These are phyloP conservation scores for Ustilago tritici DNA, from an alignment of 1,284 basidiomycete species.

Conservation along the genomic window DNA sequence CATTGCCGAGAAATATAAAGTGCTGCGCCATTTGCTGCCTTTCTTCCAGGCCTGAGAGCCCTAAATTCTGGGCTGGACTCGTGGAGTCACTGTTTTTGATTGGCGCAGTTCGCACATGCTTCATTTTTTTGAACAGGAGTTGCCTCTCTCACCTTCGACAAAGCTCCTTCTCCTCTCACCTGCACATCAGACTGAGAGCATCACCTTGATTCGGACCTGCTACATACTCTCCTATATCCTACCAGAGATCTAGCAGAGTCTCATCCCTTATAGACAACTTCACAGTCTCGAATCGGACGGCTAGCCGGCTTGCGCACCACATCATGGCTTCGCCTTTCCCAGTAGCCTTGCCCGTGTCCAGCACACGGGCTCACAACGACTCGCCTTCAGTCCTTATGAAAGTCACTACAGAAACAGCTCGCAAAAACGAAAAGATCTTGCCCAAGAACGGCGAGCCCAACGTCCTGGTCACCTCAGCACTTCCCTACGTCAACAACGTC, in stretches of 20 bases:
- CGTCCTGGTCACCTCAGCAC: slow-evolving; percentile 90
- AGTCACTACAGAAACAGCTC: slow-evolving; percentile 52
- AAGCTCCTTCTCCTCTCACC: not conserved
- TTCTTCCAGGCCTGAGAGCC: slow-evolving; percentile 3
- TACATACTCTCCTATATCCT: too few relatives aligned
- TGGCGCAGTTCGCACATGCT: slow-evolving; percentile 14
- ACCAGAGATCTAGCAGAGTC: too few relatives aligned
- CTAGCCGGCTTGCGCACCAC: slow-evolving; percentile 29
- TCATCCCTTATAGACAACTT: not conserved
- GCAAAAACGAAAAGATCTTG: slow-evolving; percentile 55
- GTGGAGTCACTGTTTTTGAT: slow-evolving; percentile 4
- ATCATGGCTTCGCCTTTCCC: slow-evolving; percentile 68
- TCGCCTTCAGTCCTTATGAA: slow-evolving; percentile 61
- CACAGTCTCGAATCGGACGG: slow-evolving; percentile 6
- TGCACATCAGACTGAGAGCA: not conserved
- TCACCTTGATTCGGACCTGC: not conserved
- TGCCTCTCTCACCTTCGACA: not conserved
- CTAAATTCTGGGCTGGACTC: not conserved
- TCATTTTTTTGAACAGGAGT: not conserved
- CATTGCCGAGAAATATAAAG: slow-evolving; percentile 15
- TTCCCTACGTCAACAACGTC: slow-evolving; percentile 98
- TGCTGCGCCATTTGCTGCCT: slow-evolving; percentile 14
- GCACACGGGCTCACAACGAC: slow-evolving; percentile 48
- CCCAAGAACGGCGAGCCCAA: slow-evolving; percentile 63
- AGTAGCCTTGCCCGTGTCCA: slow-evolving; percentile 52